These are phyloP conservation scores for Mimosa bimucronata DNA, from an alignment of 306 rosid species.

Conservation along the genomic window DNA sequence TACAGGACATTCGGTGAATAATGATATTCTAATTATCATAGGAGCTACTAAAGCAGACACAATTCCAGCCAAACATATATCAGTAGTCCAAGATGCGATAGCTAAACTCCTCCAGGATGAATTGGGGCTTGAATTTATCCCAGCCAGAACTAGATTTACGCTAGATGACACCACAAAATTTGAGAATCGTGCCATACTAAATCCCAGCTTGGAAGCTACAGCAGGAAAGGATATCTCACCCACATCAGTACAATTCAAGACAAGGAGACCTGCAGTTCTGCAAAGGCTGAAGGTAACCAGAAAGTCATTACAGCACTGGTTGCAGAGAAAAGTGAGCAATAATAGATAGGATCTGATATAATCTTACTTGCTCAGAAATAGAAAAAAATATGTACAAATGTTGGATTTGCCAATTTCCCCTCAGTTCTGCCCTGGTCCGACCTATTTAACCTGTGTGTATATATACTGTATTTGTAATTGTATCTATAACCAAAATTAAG, in stretches of 20 bases:
- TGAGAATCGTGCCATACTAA: constrained; percentile 33
- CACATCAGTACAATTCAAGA: constrained; percentile 43
- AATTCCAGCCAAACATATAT: constrained; percentile 42
- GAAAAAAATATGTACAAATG: constrained; percentile 37
- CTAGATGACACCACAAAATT: constrained; percentile 38
- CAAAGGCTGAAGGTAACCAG: constrained; percentile 78
- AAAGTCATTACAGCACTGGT: constrained; percentile 72
- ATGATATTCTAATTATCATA: constrained; percentile 78
- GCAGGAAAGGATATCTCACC: constrained; percentile 37
- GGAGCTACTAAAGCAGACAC: constrained; percentile 63
- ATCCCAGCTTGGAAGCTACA: constrained; percentile 43
- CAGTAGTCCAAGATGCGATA: constrained; percentile 67
- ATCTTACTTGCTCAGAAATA: constrained; percentile 25
- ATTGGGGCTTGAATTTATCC: constrained; percentile 71
- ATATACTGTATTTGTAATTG: constrained; percentile 13
- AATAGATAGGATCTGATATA: constrained; percentile 30
- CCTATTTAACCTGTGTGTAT: constrained; percentile 21
- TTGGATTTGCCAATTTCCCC: constrained; percentile 17
- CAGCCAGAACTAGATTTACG: constrained; percentile 54
- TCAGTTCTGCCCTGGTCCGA: background rate
- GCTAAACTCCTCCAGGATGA: constrained; percentile 72
- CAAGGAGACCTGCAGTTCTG: constrained; percentile 75
- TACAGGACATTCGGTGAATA: constrained; percentile 69
- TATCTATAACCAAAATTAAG: constrained; percentile 32
- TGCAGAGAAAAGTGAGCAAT: constrained; percentile 51